These are phyloP conservation scores for Clavariopsis aquatica DNA, from an alignment of 495 filamentous ascomycete genomes.

Conservation along the genomic window DNA sequence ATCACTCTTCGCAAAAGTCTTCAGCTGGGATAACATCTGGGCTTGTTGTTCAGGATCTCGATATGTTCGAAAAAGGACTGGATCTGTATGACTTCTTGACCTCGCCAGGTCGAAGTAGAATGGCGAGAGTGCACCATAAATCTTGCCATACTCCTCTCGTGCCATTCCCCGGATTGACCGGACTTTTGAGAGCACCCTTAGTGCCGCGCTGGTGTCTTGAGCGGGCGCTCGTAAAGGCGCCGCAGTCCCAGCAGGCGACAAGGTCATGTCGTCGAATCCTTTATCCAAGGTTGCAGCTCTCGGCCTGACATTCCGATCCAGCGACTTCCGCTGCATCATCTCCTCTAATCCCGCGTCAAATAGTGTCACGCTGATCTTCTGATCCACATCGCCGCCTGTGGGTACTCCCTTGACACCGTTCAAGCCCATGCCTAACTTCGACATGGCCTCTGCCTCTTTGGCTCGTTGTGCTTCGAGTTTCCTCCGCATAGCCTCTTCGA, in stretches of 20 bases:
- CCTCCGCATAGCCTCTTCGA: slow-evolving; percentile 71
- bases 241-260: slow-evolving; percentile 42
- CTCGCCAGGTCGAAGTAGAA: slow-evolving; percentile 81
- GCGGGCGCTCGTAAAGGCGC: slow-evolving; percentile 3
- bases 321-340: slow-evolving; percentile 44
- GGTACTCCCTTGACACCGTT: slow-evolving; percentile 44
- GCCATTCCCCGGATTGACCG: slow-evolving; percentile 84
- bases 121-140: slow-evolving; percentile 83
- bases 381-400: slow-evolving; percentile 32
- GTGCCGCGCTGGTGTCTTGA: slow-evolving; percentile 57
- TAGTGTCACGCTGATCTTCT: slow-evolving; percentile 54
- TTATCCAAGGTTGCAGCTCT: slow-evolving; percentile 50
- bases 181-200: slow-evolving; percentile 67
- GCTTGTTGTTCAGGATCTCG: slow-evolving; percentile 87
- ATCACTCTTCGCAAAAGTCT: slow-evolving; percentile 77
- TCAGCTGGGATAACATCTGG: slow-evolving; percentile 77
- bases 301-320: slow-evolving; percentile 32
- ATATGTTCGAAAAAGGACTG: slow-evolving; percentile 80
- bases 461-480: slow-evolving; percentile 62
- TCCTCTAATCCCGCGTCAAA: slow-evolving; percentile 71
- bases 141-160: slow-evolving; percentile 83
- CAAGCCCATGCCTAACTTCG: slow-evolving; percentile 44
- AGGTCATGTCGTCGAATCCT: slow-evolving; percentile 67
- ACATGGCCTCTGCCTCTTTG: slow-evolving; percentile 53
- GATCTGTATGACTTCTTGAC: slow-evolving; percentile 74